Conservation (phyloP, 148 eudicot genomes). For the Silene conica region DNA sequence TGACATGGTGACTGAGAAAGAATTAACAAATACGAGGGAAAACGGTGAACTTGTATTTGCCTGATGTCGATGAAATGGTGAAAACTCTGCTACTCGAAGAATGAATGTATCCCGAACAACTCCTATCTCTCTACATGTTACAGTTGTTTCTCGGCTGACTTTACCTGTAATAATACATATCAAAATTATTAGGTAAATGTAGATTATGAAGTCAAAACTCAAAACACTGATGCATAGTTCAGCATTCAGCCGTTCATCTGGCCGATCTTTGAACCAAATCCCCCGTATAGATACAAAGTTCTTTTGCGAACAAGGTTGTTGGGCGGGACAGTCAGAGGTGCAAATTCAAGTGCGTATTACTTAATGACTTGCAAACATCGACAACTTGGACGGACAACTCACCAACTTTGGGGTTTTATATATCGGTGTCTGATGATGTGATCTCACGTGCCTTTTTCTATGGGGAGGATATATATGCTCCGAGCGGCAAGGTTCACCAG, state of each 20-base stretch:
- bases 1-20: conserved; percentile 5
- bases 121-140: conserved; percentile 14
- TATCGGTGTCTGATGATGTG: conserved; percentile 20
- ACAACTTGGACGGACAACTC: conserved; percentile 20
- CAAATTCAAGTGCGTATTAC: neutral
- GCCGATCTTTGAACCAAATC: neutral
- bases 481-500: conserved; percentile 33
- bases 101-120: conserved; percentile 7
- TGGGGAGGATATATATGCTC: conserved; percentile 28
- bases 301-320: too few relatives aligned
- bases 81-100: neutral
- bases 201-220: too few relatives aligned
- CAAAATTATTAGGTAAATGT: neutral
- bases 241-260: neutral
- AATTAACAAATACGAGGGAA: conserved; percentile 1
- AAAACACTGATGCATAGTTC: neutral
- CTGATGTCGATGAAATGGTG: neutral
- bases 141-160: conserved; percentile 2
- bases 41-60: neutral
- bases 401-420: conserved; percentile 36
- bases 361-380: neutral
- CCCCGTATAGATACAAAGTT: too few relatives aligned
- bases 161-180: conserved; percentile 11
- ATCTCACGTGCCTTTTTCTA: conserved; percentile 27
- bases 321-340: neutral